phyloP scores from a whole-genome alignment of 805 yeast species.

The Tetrapisispora phaffii region DNA sequence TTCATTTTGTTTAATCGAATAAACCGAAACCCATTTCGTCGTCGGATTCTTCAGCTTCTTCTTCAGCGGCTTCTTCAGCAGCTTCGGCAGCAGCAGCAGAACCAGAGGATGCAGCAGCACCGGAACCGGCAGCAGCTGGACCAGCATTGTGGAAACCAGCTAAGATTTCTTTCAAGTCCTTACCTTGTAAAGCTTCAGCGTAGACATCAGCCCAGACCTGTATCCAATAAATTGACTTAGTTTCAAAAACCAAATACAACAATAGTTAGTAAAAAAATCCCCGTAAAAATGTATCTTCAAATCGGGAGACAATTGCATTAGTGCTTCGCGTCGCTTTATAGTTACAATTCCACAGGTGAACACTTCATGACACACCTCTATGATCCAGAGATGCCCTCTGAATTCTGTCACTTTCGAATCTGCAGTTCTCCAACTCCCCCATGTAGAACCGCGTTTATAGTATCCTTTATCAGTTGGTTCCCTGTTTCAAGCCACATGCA shows the following conservation, averaged over 20 bases:
- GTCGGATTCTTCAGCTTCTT: constrained; percentile 59
- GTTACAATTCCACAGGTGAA: no score
- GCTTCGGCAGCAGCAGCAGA: constrained; percentile 39
- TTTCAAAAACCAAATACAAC: no score
- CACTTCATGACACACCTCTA: no score
- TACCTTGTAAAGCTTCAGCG: constrained; percentile 79
- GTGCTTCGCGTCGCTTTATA: no score
- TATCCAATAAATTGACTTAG: background rate
- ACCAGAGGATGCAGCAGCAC: constrained; percentile 38
- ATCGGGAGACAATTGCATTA: background rate
- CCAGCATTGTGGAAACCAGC: constrained; percentile 42
- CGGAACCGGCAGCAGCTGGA: constrained; percentile 36
- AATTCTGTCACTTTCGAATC: no score
- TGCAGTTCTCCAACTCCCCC: no score
- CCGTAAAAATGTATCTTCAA: background rate
- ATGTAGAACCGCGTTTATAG: no score
- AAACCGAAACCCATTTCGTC: constrained; percentile 91
- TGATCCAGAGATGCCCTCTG: no score
- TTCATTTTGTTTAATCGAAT: constrained; percentile 53
- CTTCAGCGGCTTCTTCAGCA: constrained; percentile 52
- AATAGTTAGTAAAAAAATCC: background rate
- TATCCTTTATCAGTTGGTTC: no score
- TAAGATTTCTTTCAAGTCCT: constrained; percentile 63
- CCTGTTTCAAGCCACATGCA: no score
- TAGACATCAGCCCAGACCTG: constrained; percentile 69